A percentile compares a stretch with the other conserved stretches of the same genome.
These are phyloP conservation scores for Penicillium verhagenii DNA, from an alignment of 495 filamentous ascomycete genomes.

Conservation along the genomic window DNA sequence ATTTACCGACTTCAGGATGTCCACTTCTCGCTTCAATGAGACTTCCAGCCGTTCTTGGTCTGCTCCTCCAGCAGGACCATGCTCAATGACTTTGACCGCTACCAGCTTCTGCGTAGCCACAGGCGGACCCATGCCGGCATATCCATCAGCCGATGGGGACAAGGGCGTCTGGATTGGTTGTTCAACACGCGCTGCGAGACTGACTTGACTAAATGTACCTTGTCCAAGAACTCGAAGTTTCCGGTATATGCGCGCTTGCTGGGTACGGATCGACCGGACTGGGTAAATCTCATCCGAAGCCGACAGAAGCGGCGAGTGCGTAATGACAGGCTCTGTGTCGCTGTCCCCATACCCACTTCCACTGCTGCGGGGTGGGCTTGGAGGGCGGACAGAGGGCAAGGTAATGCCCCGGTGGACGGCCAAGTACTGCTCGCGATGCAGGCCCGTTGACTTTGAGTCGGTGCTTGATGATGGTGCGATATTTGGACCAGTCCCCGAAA, in stretches of 20 bases:
- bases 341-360: constrained; percentile 41
- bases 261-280: constrained; percentile 45
- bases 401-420: constrained; percentile 73
- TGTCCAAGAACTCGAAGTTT: constrained; percentile 80
- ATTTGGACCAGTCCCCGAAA: constrained; percentile 54
- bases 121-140: constrained; percentile 42
- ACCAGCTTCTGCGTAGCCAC: constrained; percentile 67
- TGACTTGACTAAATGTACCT: constrained; percentile 92
- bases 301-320: constrained; percentile 16
- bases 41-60: constrained; percentile 87
- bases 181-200: constrained; percentile 71
- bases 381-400: constrained; percentile 56
- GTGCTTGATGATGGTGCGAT: constrained; percentile 42
- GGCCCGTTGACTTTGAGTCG: constrained; percentile 44
- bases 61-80: constrained; percentile 88
- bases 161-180: constrained; percentile 17
- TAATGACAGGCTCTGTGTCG: constrained; percentile 34
- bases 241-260: constrained; percentile 59
- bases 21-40: constrained; percentile 88
- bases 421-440: constrained; percentile 81
- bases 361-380: constrained; percentile 69
- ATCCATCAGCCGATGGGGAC: constrained; percentile 32
- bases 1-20: constrained; percentile 81
- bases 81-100: constrained; percentile 92
- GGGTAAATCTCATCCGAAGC: constrained; percentile 39